A percentile compares a stretch with the other conserved stretches of the same genome.
Evolutionary conservation across 495 filamentous ascomycete genomes (phyloP).

Genomic region (Neurospora sp.): DNA sequence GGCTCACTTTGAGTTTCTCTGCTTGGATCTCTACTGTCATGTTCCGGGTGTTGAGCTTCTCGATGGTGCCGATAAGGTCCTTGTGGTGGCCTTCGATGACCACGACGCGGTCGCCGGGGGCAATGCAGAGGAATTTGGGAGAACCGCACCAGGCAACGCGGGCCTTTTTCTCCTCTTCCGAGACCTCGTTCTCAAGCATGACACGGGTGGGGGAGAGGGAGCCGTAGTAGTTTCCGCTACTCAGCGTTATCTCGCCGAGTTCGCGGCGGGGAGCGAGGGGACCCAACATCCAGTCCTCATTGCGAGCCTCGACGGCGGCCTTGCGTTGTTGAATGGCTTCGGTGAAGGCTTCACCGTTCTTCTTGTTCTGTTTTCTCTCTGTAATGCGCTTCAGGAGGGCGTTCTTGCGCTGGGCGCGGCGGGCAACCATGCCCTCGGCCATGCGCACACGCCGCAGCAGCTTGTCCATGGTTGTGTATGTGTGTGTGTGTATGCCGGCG

Average conservation of each 20-base stretch:
- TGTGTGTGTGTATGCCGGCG: background rate
- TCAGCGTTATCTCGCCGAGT: constrained; percentile 37
- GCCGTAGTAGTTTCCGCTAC: constrained; percentile 13
- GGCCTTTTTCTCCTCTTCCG: constrained; percentile 12
- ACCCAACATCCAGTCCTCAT: constrained; percentile 67
- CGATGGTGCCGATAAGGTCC: constrained; percentile 68
- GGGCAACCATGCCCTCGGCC: constrained; percentile 52
- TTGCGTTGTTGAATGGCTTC: constrained; percentile 12
- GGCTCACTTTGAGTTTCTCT: constrained; percentile 57
- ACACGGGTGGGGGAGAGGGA: constrained; percentile 15
- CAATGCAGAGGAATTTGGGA: constrained; percentile 52
- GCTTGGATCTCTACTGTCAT: constrained; percentile 48
- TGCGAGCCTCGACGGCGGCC: constrained; percentile 22
- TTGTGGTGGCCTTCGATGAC: constrained; percentile 63
- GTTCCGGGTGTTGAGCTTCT: constrained; percentile 22
- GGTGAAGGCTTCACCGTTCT: background rate
- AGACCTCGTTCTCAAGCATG: constrained; percentile 12
- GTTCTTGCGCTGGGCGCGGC: constrained; percentile 30
- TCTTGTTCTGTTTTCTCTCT: constrained; percentile 24
- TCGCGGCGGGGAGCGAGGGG: constrained; percentile 65
- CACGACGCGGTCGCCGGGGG: constrained; percentile 64
- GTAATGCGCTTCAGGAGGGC: constrained; percentile 21
- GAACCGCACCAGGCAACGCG: constrained; percentile 39
- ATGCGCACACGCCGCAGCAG: constrained; percentile 57
- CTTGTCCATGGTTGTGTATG: constrained; percentile 54